Evolutionary conservation across 2,329 filamentous ascomycete genomes (phyloP), one percentile per base, ranked within the genome.

Genomic region (Metarhizium brunneum): DNA sequence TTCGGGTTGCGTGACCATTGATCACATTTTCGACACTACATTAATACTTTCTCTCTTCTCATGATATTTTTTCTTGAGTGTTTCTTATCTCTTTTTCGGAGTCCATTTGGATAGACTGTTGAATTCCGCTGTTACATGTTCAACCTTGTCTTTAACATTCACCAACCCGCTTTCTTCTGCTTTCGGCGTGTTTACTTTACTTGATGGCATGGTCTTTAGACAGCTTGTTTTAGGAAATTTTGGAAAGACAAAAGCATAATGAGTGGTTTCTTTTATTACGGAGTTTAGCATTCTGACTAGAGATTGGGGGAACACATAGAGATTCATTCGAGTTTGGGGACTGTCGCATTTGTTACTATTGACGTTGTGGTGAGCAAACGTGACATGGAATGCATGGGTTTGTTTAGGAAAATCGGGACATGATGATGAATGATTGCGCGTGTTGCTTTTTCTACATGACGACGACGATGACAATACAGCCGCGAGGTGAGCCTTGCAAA

Each of bases 1-100:
- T 68, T 45, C 58, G 36, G 16, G 45, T 48, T 29, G 54, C 43
- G 25, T 56, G 51, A 49, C 40, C n/a, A 48, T 13, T 7, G 13
- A 42, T 16, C 30, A 11, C 40, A 47, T 7, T n/a, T 6, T 14
- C 45, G 38, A 10, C 32, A 30, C 11, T 45, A 25, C 18, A 11
- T 35, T 30, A 49, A 56, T 47, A 50, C 14, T 8, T 29, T 30
- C 6, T 14, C 30, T 38, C 47, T 50, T 2, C 7, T 29, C 45
- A 48, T 18, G 11, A 20, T 45, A 3, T 45, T 20, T 18, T 10
- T 20, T 8, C n/a, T 45, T 20, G 5, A 7, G 7, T n/a, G 13
- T 48, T 30, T 48, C 14, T 48, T 30, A 5, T 30, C 11, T 20
- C 18, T 30, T 29, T 48, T 32, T 48, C 13, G 45, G 45, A 4